Evolutionary conservation across 352 stramenopile species (phyloP), one percentile per base, ranked within the genome.

Genomic region (Globisporangium orthogonon): DNA sequence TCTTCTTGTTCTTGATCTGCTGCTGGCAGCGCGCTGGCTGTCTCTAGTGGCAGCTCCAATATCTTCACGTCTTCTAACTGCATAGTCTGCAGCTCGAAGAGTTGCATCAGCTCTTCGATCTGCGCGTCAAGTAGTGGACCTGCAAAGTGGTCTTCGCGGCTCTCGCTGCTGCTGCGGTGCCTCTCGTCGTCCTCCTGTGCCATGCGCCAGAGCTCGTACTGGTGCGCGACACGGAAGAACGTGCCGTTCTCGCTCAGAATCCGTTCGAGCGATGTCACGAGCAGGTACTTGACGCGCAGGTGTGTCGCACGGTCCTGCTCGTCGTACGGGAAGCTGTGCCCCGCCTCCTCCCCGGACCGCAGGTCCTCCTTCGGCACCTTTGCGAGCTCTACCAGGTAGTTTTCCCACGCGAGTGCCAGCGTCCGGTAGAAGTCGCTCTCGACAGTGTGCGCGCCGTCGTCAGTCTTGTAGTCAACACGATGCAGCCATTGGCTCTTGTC

Each of bases 171-270:
- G 46, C 15, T 17, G 6, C 67, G 72, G 40, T 86, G 61, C 48
- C 71, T 58, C 5, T 54, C 39, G 4, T 67, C 65, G 58, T 90
- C 79, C 54, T 90, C 77, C 63, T 86, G 77, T 50, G 84, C 73
- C 80, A 90, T 90, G 15, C 75, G 62, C 77, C 80, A 90, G 23
- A 73, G 43, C 49, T 90, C 77, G 49, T 70, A 90, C 50, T 85
- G 71, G 45, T 79, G 45, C 1, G 74, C 56, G 5, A 56, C 58
- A 10, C 74, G 66, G 33, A 90, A 88, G 59, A 85, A 64, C 9
- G 80, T 85, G 31, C 70, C 59, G 4, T 52, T 63, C 44, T 86
- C 75, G 44, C 62, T 77, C 33, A 87, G 49, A 15, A 87, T 76
- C 0, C 54, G 63, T 31, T 83, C 73, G 15, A 87, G 60, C 31